These are phyloP conservation scores for Erythrobasidium hasegawianum DNA, from an alignment of 1,284 basidiomycete species.

Conservation along the genomic window DNA sequence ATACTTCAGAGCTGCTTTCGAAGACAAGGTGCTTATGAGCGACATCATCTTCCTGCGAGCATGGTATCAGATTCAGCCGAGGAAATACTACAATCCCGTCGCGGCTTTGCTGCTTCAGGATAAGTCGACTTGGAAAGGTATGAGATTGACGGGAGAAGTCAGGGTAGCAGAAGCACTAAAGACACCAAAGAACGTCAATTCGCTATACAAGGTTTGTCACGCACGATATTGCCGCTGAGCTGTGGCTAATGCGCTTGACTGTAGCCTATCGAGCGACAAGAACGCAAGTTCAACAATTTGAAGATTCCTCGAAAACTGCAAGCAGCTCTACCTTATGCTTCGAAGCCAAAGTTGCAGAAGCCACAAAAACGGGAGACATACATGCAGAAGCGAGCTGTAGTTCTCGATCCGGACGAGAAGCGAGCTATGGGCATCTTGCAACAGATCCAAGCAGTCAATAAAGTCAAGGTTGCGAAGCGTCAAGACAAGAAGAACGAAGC, in stretches of 20 bases:
- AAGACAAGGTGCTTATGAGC: conserved; percentile 95
- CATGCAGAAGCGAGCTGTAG: conserved; percentile 84
- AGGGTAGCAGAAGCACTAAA: conserved; percentile 76
- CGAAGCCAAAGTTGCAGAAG: conserved; percentile 81
- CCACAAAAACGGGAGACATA: conserved; percentile 70
- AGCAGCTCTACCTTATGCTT: conserved; percentile 81
- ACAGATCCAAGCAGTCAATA: conserved; percentile 86
- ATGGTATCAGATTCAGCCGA: conserved; percentile 93
- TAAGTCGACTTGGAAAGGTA: conserved; percentile 76
- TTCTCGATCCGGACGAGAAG: conserved; percentile 92
- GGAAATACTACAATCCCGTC: conserved; percentile 95
- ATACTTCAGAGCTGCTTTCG: conserved; percentile 91
- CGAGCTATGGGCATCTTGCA: conserved; percentile 87
- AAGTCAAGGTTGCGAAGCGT: conserved; percentile 73
- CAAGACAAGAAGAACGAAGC: conserved; percentile 78
- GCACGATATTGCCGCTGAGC: no score
- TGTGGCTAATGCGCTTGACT: no score
- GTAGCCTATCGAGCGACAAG: conserved; percentile 65
- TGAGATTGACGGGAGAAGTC: conserved; percentile 92
- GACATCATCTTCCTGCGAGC: conserved; percentile 94
- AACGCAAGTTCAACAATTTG: conserved; percentile 86
- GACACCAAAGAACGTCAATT: conserved; percentile 78
- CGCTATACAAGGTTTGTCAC: conserved; percentile 68
- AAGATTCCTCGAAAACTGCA: conserved; percentile 85
- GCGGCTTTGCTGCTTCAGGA: conserved; percentile 80